Evolutionary conservation across 2,329 filamentous ascomycete genomes (phyloP), one percentile per base, ranked within the genome.

Genomic region (Venturia asperata): DNA sequence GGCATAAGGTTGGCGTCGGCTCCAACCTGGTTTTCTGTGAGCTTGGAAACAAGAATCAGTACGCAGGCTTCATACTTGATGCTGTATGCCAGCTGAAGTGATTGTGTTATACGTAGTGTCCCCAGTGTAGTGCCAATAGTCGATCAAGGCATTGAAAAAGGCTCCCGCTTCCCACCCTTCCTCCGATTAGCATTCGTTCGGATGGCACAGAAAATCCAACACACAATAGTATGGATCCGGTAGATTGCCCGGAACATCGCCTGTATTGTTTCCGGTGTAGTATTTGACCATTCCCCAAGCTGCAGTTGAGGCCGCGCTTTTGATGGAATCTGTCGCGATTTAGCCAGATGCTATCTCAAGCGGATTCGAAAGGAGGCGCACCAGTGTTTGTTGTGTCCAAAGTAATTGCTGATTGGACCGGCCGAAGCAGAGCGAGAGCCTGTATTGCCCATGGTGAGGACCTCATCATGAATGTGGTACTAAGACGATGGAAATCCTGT

Each of bases 221-320:
- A 87, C 61, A 87, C 77, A 78, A 71, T 78, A 78, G 71, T 78
- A 78, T 11, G 76, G 76, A 41, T 72, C 71, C 42, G 76, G 76
- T 62, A 78, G 80, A 69, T 88, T 83, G 63, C 81, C 86, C 49
- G 87, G 81, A 10, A 58, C 52, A 58, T 58, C 52, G 30, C 52
- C 52, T 10, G 52, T 58, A 37, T 58, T 37, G 10, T 58, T 58
- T n/a, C 52, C 87, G 1, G 79, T 81, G 74, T 89, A 90, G 73
- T 85, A 87, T 49, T 79, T 79, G 79, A 89, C 85, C 70, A 86
- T 77, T 60, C 82, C 85, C 63, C 79, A 78, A 6, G 86, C 86
- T 64, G 89, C 75, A 1, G 82, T 83, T 68, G 81, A 82, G n/a
- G 87, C 82, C 6, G 85, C 86, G 67, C 79, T 78, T 68, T 82